These are phyloP conservation scores for Aspergillus vadensis DNA, from an alignment of 2,329 filamentous ascomycete species.

Conservation along the genomic window DNA sequence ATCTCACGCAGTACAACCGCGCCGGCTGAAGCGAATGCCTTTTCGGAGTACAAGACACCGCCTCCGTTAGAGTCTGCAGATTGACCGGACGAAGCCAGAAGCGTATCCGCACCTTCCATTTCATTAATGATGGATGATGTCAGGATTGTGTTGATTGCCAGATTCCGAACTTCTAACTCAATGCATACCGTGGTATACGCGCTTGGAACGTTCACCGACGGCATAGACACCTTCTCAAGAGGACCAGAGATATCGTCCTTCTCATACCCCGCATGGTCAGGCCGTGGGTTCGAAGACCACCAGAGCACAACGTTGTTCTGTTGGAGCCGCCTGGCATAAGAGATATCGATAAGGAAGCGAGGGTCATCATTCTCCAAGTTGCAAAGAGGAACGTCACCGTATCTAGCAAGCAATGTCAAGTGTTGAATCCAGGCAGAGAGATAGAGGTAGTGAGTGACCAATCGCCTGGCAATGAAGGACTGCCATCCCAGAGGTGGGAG, in stretches of 20 bases:
- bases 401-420: constrained; percentile 81
- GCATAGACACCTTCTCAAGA: constrained; percentile 87
- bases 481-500: constrained; percentile 95
- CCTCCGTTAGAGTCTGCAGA: constrained; percentile 63
- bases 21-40: constrained; percentile 88
- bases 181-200: constrained; percentile 97
- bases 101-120: constrained; percentile 83
- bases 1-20: constrained; percentile 92
- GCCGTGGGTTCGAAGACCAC: constrained; percentile 87
- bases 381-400: constrained; percentile 91
- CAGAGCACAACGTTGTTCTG: constrained; percentile 92
- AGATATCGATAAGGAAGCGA: constrained; percentile 90
- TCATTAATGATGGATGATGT: constrained; percentile 97
- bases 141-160: constrained; percentile 96
- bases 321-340: constrained; percentile 86
- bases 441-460: constrained; percentile 87
- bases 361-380: constrained; percentile 95
- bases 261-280: constrained; percentile 95
- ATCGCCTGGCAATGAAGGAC: constrained; percentile 77
- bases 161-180: constrained; percentile 87
- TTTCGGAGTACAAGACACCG: constrained; percentile 78
- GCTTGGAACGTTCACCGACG: constrained; percentile 86
- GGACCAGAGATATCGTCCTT: constrained; percentile 83
- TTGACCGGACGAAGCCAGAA: constrained; percentile 75
- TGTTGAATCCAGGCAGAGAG: constrained; percentile 92